These are phyloP conservation scores for Annulohypoxylon stygium DNA, from an alignment of 495 filamentous ascomycete genomes.

Conservation along the genomic window DNA sequence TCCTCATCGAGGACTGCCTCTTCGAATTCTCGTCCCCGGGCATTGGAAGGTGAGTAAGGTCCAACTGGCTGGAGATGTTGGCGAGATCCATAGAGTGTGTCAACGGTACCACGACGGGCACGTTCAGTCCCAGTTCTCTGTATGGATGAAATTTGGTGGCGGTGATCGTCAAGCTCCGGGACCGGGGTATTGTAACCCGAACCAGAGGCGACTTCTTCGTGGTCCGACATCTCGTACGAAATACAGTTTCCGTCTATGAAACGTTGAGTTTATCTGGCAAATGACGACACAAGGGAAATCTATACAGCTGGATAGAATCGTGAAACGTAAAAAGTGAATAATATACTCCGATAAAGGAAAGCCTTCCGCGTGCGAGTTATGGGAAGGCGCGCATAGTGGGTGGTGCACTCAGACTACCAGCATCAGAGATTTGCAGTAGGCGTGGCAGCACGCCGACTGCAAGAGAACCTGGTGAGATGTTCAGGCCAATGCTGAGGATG, in stretches of 20 bases:
- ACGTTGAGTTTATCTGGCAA: constrained; percentile 21
- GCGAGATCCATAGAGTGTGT: constrained; percentile 63
- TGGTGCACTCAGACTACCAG: constrained; percentile 49
- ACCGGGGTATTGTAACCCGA: constrained; percentile 79
- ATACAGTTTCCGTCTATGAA: constrained; percentile 23
- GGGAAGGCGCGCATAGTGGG: constrained; percentile 52
- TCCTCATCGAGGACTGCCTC: constrained; percentile 89
- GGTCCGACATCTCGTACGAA: constrained; percentile 67
- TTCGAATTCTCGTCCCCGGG: constrained; percentile 69
- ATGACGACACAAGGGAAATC: not conserved
- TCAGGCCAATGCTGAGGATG: constrained; percentile 22
- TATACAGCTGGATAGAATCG: constrained; percentile 18
- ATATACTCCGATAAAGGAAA: constrained; percentile 27
- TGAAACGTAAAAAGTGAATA: not conserved
- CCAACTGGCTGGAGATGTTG: constrained; percentile 56
- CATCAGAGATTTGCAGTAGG: constrained; percentile 50
- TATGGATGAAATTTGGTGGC: constrained; percentile 77
- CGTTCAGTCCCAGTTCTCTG: constrained; percentile 66
- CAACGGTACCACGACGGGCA: constrained; percentile 67
- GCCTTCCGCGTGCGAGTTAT: constrained; percentile 51
- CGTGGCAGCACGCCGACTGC: constrained; percentile 56
- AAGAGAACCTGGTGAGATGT: constrained; percentile 14
- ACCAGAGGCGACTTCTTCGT: constrained; percentile 61
- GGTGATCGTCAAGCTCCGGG: constrained; percentile 93
- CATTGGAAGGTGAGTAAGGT: constrained; percentile 50